Evolutionary conservation across 306 rosid species (phyloP).

Genomic region (Medicago arabica): DNA sequence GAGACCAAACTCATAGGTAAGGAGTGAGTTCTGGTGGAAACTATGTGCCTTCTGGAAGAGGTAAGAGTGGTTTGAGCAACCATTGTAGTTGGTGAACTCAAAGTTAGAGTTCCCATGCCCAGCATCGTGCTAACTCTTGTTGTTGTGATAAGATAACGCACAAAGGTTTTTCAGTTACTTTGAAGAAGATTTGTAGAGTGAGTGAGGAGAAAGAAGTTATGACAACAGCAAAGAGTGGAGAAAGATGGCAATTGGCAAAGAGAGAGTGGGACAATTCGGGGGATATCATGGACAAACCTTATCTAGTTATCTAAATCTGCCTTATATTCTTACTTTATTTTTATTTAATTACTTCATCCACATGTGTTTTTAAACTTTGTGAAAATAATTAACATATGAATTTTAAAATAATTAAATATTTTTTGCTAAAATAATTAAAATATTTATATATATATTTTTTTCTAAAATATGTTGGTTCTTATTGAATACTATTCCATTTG

Average conservation of each 20-base stretch:
- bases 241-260: conserved; percentile 41
- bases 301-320: conserved; percentile 46
- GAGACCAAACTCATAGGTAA: conserved; percentile 40
- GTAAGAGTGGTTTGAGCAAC: conserved; percentile 28
- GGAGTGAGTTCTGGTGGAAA: conserved; percentile 33
- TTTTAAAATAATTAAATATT: too few relatives aligned
- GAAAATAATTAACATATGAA: too few relatives aligned
- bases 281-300: conserved; percentile 50
- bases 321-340: not conserved
- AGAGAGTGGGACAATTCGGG: conserved; percentile 28
- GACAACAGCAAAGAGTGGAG: not conserved
- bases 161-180: conserved; percentile 1
- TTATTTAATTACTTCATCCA: not conserved
- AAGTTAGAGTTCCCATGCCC: conserved; percentile 49
- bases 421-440: too few relatives aligned
- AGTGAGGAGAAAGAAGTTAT: not conserved
- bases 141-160: conserved; percentile 12
- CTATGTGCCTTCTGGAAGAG: conserved; percentile 31
- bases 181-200: not conserved
- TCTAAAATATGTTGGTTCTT: too few relatives aligned
- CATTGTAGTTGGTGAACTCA: conserved; percentile 57
- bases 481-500: too few relatives aligned
- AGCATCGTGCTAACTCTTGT: conserved; percentile 36
- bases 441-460: too few relatives aligned
- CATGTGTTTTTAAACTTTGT: too few relatives aligned